Percentiles rank a stretch among this genome's conserved stretches.
Evolutionary conservation across 2,329 filamentous ascomycete genomes (phyloP).

Genomic region (Colletotrichum sp.): DNA sequence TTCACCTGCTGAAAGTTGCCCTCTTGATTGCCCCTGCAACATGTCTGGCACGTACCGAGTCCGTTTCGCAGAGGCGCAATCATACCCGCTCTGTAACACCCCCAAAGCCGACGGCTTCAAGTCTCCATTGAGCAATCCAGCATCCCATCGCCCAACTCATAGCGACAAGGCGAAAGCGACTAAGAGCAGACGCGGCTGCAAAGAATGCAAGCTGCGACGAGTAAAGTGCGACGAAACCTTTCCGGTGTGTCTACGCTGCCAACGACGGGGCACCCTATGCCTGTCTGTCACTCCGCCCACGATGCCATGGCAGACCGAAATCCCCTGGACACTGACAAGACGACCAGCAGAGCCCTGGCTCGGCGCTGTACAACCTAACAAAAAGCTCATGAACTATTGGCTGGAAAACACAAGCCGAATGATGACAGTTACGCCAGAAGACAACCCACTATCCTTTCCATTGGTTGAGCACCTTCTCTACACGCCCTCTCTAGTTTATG

Average conservation of each 20-base stretch:
- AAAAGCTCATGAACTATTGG: neutral
- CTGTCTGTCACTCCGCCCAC: neutral
- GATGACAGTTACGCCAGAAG: neutral
- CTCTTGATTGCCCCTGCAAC: rapidly evolving
- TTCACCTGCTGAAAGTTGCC: neutral
- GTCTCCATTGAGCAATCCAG: neutral
- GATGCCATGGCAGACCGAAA: neutral
- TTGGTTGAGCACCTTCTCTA: neutral
- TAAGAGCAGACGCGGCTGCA: neutral
- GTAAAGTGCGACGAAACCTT: neutral
- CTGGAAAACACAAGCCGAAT: neutral
- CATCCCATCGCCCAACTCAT: neutral
- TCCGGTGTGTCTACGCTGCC: neutral
- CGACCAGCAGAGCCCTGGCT: neutral
- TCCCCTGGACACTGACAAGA: neutral
- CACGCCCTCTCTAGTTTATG: neutral
- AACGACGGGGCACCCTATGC: neutral
- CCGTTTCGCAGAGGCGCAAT: neutral
- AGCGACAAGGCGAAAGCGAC: neutral
- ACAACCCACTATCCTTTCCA: neutral
- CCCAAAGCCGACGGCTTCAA: neutral
- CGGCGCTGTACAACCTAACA: neutral
- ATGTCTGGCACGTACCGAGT: neutral
- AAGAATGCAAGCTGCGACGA: neutral
- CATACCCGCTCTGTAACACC: neutral